phyloP scores from a whole-genome alignment of 2,329 filamentous ascomycete species.

The Ustilaginoidea virens region DNA sequence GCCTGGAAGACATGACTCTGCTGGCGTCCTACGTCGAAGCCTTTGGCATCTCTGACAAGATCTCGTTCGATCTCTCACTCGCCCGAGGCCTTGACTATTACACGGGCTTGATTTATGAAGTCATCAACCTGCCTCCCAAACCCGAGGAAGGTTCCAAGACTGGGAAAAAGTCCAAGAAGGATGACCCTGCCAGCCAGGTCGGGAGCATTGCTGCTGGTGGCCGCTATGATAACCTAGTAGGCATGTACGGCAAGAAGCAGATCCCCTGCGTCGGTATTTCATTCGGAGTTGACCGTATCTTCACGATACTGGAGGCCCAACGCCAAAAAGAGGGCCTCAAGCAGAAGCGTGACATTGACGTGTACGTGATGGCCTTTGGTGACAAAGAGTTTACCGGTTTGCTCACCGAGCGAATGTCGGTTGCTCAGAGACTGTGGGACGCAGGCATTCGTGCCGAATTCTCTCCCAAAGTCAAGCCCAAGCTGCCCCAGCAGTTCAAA shows the following conservation, averaged over 20 bases:
- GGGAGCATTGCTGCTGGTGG: conserved; percentile 82
- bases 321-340: conserved; percentile 48
- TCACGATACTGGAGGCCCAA: conserved; percentile 73
- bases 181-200: conserved; percentile 43
- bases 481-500: conserved; percentile 81
- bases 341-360: conserved; percentile 51
- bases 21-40: conserved; percentile 72
- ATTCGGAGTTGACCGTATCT: conserved; percentile 91
- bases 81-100: conserved; percentile 89
- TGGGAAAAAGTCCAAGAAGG: conserved; percentile 34
- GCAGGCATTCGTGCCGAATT: conserved; percentile 77
- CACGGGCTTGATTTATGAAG: conserved; percentile 81
- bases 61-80: conserved; percentile 82
- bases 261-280: conserved; percentile 57
- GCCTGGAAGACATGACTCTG: conserved; percentile 64
- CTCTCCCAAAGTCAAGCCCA: conserved; percentile 79
- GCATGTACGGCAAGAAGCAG: conserved; percentile 81
- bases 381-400: conserved; percentile 72
- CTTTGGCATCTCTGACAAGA: conserved; percentile 53
- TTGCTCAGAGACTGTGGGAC: conserved; percentile 66
- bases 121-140: conserved; percentile 48
- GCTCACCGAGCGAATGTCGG: conserved; percentile 67
- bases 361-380: conserved; percentile 90
- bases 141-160: conserved; percentile 15
- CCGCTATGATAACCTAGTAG: conserved; percentile 83